A percentile compares a stretch with the other conserved stretches of the same genome.
Evolutionary conservation across 1,284 basidiomycete species (phyloP).

Genomic region (Porodaedalea pini): DNA sequence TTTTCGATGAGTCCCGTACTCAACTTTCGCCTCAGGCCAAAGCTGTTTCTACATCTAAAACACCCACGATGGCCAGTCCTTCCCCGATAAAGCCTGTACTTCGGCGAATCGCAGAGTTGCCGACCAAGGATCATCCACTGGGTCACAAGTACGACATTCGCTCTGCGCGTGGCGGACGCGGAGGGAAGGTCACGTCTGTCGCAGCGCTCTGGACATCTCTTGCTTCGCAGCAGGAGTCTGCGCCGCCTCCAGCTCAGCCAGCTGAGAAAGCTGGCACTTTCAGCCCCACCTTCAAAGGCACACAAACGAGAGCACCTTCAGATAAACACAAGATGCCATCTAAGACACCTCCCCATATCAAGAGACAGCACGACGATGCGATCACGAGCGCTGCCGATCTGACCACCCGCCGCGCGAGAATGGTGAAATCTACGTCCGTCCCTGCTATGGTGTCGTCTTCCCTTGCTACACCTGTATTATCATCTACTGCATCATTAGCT

Average conservation of each 20-base stretch:
- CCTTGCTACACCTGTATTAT: conserved; percentile 63
- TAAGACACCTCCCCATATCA: conserved; percentile 13
- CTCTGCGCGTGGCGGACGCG: conserved; percentile 73
- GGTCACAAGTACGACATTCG: conserved; percentile 68
- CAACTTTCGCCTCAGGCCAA: background rate
- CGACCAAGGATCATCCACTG: conserved; percentile 37
- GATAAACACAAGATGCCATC: conserved; percentile 3
- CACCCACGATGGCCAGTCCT: background rate
- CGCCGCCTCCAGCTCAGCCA: background rate
- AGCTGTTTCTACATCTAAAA: background rate
- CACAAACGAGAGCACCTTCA: conserved; percentile 13
- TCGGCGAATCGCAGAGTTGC: conserved; percentile 20
- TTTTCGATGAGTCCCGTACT: background rate
- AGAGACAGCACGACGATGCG: conserved; percentile 20
- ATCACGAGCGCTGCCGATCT: conserved; percentile 24
- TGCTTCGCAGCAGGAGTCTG: conserved; percentile 18
- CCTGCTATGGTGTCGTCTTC: conserved; percentile 67
- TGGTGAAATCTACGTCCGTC: conserved; percentile 53
- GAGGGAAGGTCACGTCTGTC: conserved; percentile 71
- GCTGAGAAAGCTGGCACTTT: conserved; percentile 11
- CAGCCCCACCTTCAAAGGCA: conserved; percentile 2
- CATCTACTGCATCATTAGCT: conserved; percentile 69
- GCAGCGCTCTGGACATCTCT: conserved; percentile 68
- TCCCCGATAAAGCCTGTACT: conserved; percentile 21
- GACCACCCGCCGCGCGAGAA: conserved; percentile 29